phyloP scores from a whole-genome alignment of 495 filamentous ascomycete genomes.

The Lindgomyces ingoldianus region DNA sequence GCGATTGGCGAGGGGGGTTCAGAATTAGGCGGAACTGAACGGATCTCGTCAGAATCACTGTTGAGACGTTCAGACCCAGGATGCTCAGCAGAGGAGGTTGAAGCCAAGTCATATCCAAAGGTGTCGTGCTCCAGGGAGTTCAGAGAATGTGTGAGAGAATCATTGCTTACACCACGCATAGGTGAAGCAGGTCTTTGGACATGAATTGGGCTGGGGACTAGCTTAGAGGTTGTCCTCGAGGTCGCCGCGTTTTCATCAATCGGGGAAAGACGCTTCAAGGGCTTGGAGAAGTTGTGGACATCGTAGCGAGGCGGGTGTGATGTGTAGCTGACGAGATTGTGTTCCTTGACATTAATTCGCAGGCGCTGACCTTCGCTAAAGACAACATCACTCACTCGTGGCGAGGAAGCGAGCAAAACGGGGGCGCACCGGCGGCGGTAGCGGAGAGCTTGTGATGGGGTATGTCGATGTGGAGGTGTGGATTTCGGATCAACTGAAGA shows the following conservation, averaged over 20 bases:
- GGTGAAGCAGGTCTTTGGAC: constrained; percentile 19
- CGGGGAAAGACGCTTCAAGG: not conserved
- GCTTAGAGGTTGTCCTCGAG: not conserved
- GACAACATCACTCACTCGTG: constrained; percentile 43
- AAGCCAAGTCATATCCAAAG: constrained; percentile 31
- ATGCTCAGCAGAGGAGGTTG: constrained; percentile 15
- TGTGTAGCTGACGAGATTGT: constrained; percentile 32
- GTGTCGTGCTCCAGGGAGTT: not conserved
- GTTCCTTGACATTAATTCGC: constrained; percentile 42
- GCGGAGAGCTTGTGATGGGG: constrained; percentile 37
- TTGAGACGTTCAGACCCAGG: constrained; percentile 1
- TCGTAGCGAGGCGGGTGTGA: constrained; percentile 34
- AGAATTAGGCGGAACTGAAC: constrained; percentile 14
- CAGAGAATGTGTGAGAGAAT: constrained; percentile 14
- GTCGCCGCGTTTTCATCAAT: not conserved
- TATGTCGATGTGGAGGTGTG: constrained; percentile 33
- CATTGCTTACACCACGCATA: constrained; percentile 21
- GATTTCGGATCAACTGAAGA: constrained; percentile 33
- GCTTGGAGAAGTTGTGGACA: constrained; percentile 31
- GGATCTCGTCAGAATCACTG: constrained; percentile 17
- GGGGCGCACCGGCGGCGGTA: constrained; percentile 46
- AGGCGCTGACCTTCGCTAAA: constrained; percentile 43
- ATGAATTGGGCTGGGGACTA: not conserved
- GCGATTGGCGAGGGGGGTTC: constrained; percentile 29
- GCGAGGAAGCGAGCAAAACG: constrained; percentile 38